Percentiles rank a stretch among this genome's conserved stretches.
Conservation (phyloP, 257 asterid species). For the Ilex aquifolium region DNA sequence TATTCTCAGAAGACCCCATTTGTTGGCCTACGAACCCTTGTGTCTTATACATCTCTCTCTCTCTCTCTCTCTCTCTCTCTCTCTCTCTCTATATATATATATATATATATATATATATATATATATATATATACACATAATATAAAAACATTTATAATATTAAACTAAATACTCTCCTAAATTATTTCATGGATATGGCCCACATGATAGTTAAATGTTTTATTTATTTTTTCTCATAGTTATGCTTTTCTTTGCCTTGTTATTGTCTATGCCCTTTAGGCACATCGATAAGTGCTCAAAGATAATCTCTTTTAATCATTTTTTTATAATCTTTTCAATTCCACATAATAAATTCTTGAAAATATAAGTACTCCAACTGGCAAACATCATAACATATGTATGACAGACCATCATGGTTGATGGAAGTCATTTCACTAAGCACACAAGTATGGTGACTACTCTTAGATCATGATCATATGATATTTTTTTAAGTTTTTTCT, state of each 20-base stretch:
- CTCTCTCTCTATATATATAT: no score
- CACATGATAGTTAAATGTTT: constrained; percentile 7
- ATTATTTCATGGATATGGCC: background rate
- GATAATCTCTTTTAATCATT: constrained; percentile 14
- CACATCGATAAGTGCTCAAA: constrained; percentile 20
- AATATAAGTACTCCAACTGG: constrained; percentile 6
- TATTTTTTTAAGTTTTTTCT: no score
- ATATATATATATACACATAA: no score
- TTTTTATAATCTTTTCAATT: constrained; percentile 12
- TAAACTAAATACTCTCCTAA: no score
- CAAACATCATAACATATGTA: background rate
- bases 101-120: no score
- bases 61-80: no score
- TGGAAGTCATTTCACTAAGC: background rate
- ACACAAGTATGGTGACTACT: no score
- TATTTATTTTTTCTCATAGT: constrained; percentile 10
- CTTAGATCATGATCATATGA: no score
- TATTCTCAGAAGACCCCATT: no score
- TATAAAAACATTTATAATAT: no score
- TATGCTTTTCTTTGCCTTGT: constrained; percentile 25
- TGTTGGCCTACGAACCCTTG: no score
- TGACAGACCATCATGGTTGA: constrained; percentile 14
- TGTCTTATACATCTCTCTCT: no score
- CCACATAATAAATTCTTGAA: constrained; percentile 6
- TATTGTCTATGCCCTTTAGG: constrained; percentile 19